phyloP scores from a whole-genome alignment of 495 filamentous ascomycete species.

The Hypoxylon lenormandii region DNA sequence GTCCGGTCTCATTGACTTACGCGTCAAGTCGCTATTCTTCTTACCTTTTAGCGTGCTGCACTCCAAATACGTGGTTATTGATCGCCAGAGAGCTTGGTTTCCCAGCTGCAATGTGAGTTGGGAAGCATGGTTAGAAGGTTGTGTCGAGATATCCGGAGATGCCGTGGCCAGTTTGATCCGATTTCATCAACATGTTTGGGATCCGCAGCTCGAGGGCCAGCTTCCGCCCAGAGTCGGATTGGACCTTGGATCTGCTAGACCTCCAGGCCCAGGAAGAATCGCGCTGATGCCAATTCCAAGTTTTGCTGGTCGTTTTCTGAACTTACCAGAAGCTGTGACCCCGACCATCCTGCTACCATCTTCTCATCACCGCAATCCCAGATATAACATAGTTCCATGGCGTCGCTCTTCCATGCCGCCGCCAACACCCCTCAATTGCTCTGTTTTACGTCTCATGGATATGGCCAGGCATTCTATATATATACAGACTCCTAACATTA shows the following conservation, averaged over 20 bases:
- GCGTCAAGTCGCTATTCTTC: constrained; percentile 77
- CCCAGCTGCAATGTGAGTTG: constrained; percentile 81
- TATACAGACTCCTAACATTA: constrained; percentile 79
- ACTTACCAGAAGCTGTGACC: constrained; percentile 22
- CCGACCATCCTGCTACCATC: constrained; percentile 74
- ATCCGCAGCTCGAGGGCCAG: constrained; percentile 40
- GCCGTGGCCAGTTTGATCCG: constrained; percentile 65
- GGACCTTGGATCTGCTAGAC: constrained; percentile 1
- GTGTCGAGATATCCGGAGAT: constrained; percentile 68
- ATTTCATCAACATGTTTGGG: constrained; percentile 73
- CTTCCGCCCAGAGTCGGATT: constrained; percentile 8
- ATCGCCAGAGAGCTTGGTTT: constrained; percentile 69
- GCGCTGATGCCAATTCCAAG: constrained; percentile 29
- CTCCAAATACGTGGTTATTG: constrained; percentile 78
- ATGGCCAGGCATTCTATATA: constrained; percentile 66
- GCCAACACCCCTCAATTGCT: constrained; percentile 73
- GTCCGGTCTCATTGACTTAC: constrained; percentile 67
- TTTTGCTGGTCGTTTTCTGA: constrained; percentile 12
- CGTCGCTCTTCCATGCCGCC: constrained; percentile 60
- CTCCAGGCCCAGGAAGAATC: constrained; percentile 20
- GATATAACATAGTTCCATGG: constrained; percentile 62
- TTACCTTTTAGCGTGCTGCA: constrained; percentile 81
- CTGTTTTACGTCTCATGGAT: constrained; percentile 66
- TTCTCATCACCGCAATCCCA: constrained; percentile 73
- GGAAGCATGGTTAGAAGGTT: constrained; percentile 81